phyloP scores from a whole-genome alignment of 2,329 filamentous ascomycete genomes.

The Trichoderma sp. region DNA sequence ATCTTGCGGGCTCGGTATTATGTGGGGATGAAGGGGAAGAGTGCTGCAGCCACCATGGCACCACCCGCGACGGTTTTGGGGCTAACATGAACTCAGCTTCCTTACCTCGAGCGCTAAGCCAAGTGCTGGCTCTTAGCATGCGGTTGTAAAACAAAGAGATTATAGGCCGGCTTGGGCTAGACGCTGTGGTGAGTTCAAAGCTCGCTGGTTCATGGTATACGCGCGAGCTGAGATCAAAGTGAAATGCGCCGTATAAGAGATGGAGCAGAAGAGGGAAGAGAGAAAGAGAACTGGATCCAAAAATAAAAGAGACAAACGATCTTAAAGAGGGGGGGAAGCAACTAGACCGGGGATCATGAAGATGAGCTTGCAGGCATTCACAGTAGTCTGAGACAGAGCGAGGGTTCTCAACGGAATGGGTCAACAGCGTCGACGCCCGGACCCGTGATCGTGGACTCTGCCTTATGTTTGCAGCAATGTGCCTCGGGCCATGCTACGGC shows the following conservation, averaged over 20 bases:
- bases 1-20: constrained; percentile 25
- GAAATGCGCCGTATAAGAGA: not conserved
- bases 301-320: not conserved
- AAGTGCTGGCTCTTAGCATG: not conserved
- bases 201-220: not conserved
- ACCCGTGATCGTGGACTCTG: not conserved
- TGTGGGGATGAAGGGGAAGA: not conserved
- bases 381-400: constrained; percentile 2
- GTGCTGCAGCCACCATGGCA: not conserved
- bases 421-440: constrained; percentile 8
- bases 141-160: not conserved
- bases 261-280: not conserved
- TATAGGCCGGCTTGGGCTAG: not conserved
- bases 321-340: not conserved
- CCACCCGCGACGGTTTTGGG: not conserved
- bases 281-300: not conserved
- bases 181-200: not conserved
- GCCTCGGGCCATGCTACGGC: not conserved
- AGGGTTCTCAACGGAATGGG: not conserved
- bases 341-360: not conserved
- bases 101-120: constrained; percentile 1
- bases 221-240: not conserved
- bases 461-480: not conserved
- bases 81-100: not conserved
- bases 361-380: not conserved